Percentiles rank a stretch among this genome's conserved stretches.
These are phyloP conservation scores for Phialophora verrucosa DNA, from an alignment of 2,329 filamentous ascomycete species.

Conservation along the genomic window DNA sequence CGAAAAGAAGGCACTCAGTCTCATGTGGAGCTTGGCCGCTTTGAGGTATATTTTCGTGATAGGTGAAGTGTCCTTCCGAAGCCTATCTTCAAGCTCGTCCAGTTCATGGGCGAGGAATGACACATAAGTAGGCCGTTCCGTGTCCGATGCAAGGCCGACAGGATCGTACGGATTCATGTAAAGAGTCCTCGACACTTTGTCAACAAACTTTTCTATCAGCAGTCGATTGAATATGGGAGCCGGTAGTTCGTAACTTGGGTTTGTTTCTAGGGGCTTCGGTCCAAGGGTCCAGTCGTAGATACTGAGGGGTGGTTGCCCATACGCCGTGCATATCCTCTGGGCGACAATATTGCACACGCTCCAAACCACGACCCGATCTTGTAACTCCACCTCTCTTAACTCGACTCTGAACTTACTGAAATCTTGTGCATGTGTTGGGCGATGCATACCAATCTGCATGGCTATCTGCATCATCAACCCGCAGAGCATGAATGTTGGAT, in stretches of 20 bases:
- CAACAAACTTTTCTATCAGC: constrained; percentile 64
- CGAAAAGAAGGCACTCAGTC: constrained; percentile 58
- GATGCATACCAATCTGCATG: constrained; percentile 70
- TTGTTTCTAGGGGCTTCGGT: constrained; percentile 48
- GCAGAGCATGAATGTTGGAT: constrained; percentile 69
- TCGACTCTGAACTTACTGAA: constrained; percentile 59
- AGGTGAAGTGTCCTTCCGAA: constrained; percentile 49
- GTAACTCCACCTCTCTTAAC: constrained; percentile 66
- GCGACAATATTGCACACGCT: constrained; percentile 71
- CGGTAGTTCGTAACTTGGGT: constrained; percentile 58
- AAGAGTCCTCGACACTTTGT: constrained; percentile 62
- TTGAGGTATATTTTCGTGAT: constrained; percentile 57
- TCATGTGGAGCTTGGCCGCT: constrained; percentile 55
- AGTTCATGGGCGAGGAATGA: constrained; percentile 55
- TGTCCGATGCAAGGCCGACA: constrained; percentile 55
- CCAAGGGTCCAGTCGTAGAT: constrained; percentile 65
- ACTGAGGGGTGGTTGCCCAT: constrained; percentile 69
- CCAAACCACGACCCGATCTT: constrained; percentile 70
- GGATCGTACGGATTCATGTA: constrained; percentile 64
- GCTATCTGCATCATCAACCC: constrained; percentile 71
- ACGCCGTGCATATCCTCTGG: constrained; percentile 70
- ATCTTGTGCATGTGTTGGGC: constrained; percentile 67
- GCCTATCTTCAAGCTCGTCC: constrained; percentile 60
- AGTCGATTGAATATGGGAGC: constrained; percentile 58
- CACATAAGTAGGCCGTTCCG: constrained; percentile 53